Base-by-base conservation (phyloP, 179 eudicot genomes). In the Silene coronaria region DNA sequence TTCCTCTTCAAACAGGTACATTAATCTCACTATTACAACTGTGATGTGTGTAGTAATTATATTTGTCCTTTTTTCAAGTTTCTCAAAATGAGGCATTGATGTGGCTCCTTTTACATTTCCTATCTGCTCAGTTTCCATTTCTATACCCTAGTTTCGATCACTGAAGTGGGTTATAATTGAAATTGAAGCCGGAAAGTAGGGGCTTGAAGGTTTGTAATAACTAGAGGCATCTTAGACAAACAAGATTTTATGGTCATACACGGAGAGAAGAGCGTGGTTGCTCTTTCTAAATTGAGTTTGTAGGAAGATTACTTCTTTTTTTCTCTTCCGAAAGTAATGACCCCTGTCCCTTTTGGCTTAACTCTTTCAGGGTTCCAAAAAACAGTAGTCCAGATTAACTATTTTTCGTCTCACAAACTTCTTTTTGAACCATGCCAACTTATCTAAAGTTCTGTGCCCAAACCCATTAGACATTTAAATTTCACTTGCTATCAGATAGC, bases 1-100 rank as follows among this genome's bases (percentile, higher is more conserved):
- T 92, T 78, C 92, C 97, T 75, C 92, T 94, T 63, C 97, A 90
- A 75, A 76, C 89, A 83, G 99, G 99, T 95, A n/a, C 45, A 83
- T 82, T 59, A 65, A 32, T 70, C 77, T 79, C 62, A 45, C 57
- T 38, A 26, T 23, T 65, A 24, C 60, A 13, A 34, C 59, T 46
- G 46, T 4, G n/a, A 23, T 17, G 16, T 48, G 42, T 71, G 55
- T 38, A 68, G 69, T 26, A 67, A 51, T 16, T 12, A 6, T n/a
- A 0, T 26, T 17, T 24, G 17, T 70, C 65, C 24, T 30, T 46
- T 48, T 3, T 42, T 23, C 24, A 32, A 11, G 19, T 77, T 30
- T 19, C 28, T 32, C 17, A 5, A 66, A 34, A 66, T 32, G 14
- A n/a, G 38, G 71, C 46, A n/a, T 66, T 66, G 46, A n/a, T 66